Percentiles rank a stretch among this genome's conserved stretches.
phyloP scores from a whole-genome alignment of 441 rosid species.

The Kokia cookei region DNA sequence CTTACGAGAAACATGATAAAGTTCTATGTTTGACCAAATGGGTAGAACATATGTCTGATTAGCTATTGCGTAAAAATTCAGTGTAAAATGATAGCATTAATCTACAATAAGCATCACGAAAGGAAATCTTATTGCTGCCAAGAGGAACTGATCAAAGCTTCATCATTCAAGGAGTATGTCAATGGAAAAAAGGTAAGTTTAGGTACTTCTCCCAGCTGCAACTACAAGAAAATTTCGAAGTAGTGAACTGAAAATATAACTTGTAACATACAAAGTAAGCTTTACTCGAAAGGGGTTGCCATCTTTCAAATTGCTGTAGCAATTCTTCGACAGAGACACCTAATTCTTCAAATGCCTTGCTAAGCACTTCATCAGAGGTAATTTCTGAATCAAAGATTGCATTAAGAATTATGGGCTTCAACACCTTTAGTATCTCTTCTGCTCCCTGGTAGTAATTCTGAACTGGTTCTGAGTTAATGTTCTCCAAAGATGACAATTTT shows the following conservation, averaged over 20 bases:
- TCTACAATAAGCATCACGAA: not conserved
- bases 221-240: slow-evolving; percentile 1
- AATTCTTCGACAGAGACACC: slow-evolving; percentile 55
- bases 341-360: slow-evolving; percentile 58
- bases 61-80: not conserved
- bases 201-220: not conserved
- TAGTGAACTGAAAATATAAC: slow-evolving; percentile 1
- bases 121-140: not conserved
- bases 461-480: slow-evolving; percentile 48
- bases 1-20: not conserved
- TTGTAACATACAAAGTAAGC: slow-evolving; percentile 66
- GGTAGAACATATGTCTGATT: not conserved
- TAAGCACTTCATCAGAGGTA: slow-evolving; percentile 50
- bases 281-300: slow-evolving; percentile 73
- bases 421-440: slow-evolving; percentile 65
- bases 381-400: slow-evolving; percentile 28
- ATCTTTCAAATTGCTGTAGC: slow-evolving; percentile 16
- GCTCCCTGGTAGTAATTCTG: slow-evolving; percentile 53
- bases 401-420: slow-evolving; percentile 68
- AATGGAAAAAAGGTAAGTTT: not conserved
- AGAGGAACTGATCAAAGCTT: not conserved
- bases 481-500: slow-evolving; percentile 45
- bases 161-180: not conserved
- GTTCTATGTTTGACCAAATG: not conserved
- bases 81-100: not conserved